phyloP scores from a whole-genome alignment of 495 filamentous ascomycete species.

The Penicillium pancosmium region DNA sequence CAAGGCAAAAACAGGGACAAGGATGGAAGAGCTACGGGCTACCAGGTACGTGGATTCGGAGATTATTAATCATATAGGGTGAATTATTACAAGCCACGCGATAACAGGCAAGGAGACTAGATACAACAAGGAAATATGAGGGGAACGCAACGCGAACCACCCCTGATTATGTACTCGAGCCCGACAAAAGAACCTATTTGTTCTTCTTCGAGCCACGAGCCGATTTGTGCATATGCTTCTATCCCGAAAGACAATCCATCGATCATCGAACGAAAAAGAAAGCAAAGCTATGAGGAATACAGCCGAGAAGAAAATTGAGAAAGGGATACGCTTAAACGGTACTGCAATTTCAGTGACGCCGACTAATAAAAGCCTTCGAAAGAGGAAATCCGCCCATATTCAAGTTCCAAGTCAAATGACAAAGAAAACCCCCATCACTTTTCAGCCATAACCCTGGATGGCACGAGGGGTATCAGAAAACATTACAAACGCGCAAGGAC shows the following conservation, averaged over 20 bases:
- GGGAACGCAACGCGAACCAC: constrained; percentile 11
- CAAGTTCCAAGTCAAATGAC: background rate
- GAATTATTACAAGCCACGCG: constrained; percentile 27
- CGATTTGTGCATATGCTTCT: constrained; percentile 13
- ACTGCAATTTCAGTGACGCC: background rate
- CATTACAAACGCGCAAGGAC: constrained; percentile 25
- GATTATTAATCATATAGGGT: constrained; percentile 15
- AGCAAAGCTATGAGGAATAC: background rate
- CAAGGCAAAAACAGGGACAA: background rate
- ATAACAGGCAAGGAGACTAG: constrained; percentile 23
- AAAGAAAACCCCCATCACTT: background rate
- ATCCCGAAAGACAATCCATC: background rate
- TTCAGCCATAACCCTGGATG: constrained; percentile 3
- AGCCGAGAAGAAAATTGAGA: background rate
- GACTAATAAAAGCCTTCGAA: constrained; percentile 7
- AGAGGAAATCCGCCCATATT: background rate
- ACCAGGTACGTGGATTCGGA: constrained; percentile 7
- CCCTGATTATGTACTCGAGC: constrained; percentile 19
- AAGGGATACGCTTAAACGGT: background rate
- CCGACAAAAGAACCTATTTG: constrained; percentile 3
- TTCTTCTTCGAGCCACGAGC: constrained; percentile 1
- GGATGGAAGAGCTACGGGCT: background rate
- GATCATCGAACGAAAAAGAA: background rate
- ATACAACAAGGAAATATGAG: constrained; percentile 24
- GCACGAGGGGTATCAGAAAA: constrained; percentile 45